Base-by-base conservation (phyloP, 1,284 basidiomycete species). In the Leccinum angustisporum region DNA sequence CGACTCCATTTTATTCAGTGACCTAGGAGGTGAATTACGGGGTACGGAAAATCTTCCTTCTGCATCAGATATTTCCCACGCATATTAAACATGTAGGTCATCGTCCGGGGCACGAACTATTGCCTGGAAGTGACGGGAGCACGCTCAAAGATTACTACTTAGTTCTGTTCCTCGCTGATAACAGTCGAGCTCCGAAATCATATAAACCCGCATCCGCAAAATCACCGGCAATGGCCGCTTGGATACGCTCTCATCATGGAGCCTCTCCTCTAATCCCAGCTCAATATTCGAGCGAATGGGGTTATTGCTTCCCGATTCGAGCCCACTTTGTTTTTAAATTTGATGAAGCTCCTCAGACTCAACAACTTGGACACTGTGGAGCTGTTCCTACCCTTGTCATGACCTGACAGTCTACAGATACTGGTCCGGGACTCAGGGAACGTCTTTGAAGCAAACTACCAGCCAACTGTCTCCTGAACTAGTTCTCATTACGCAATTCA, bases 1-100 rank as follows among this genome's bases (percentile, higher is more conserved):
- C 38, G 54, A 27, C 21, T 4, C 25, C 65, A 59, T 66, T 67
- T 66, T 66, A 66, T 64, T 46, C 54, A 38, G 25, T 21, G 54
- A 27, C n/a, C 34, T 55, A 40, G 1, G 8, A 40, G 36, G 21
- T 11, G 53, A 53, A 33, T 30, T 53, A 8, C 48, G 48, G 14
- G 25, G n/a, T 46, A 46, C 43, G 43, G 43, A 50, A 27, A n/a
- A 36, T 51, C 16, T 10, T 30, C 27, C 51, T 36, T 36, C 14
- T 36, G 13, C 36, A 36, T 7, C 36, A 36, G 13, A 36, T 14
- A 36, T 36, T 36, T 36, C 36, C 36, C 36, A 53, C 51, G n/a
- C 8, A 31, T n/a, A 31, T 51, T 31, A 18, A 43, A 10, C 40
- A 43, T 40, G 38, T 40, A 40, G 16, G 38, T 40, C 38, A 36